Evolutionary conservation across 2,329 filamentous ascomycete species (phyloP).

Genomic region (Ilyonectria destructans): DNA sequence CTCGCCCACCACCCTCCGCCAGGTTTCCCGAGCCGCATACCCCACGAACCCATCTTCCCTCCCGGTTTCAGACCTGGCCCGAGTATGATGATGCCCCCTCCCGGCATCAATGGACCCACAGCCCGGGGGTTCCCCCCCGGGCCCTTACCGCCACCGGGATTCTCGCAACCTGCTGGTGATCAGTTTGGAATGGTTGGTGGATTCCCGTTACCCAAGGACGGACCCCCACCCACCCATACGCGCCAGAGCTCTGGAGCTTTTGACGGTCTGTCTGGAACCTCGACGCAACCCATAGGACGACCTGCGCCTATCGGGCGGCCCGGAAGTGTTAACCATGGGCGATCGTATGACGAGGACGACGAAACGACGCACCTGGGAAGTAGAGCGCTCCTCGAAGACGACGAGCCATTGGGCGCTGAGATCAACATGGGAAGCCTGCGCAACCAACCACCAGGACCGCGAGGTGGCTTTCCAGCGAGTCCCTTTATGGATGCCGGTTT

Average conservation of each 20-base stretch:
- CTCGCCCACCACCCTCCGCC: slow-evolving; percentile 59
- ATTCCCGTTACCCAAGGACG: slow-evolving; percentile 54
- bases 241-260: slow-evolving; percentile 83
- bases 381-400: slow-evolving; percentile 88
- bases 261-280: slow-evolving; percentile 68
- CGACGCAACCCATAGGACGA: slow-evolving; percentile 82
- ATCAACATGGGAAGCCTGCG: slow-evolving; percentile 55
- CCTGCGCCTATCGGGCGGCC: slow-evolving; percentile 92
- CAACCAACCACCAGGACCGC: slow-evolving; percentile 68
- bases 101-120: slow-evolving; percentile 64
- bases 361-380: slow-evolving; percentile 89
- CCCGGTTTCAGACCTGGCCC: slow-evolving; percentile 64
- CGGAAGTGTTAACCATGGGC: slow-evolving; percentile 77
- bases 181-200: slow-evolving; percentile 52
- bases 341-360: slow-evolving; percentile 74
- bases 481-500: slow-evolving; percentile 62
- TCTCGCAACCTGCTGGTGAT: slow-evolving; percentile 51
- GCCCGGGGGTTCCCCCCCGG: slow-evolving; percentile 62
- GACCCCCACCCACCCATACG: slow-evolving; percentile 71
- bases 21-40: slow-evolving; percentile 72
- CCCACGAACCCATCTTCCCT: slow-evolving; percentile 67
- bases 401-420: slow-evolving; percentile 65
- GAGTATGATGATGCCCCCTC: slow-evolving; percentile 66
- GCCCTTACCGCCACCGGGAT: slow-evolving; percentile 58
- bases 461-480: slow-evolving; percentile 59